phyloP scores from a whole-genome alignment of 2,329 filamentous ascomycete species.

The Ustulina deusta region DNA sequence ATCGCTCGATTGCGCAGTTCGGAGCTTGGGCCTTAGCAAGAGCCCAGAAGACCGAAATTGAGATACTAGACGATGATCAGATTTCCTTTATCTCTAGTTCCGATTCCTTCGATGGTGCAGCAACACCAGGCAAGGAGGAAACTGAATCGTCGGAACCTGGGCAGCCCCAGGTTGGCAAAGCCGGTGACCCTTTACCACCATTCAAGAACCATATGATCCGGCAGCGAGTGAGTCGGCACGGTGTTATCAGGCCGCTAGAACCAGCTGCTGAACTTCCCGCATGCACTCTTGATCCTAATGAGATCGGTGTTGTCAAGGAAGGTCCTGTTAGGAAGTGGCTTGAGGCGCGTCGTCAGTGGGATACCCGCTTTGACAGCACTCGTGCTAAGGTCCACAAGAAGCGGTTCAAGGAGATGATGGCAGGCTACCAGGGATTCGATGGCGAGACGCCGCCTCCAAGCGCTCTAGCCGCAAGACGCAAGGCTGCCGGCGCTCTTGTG shows the following conservation, averaged over 20 bases:
- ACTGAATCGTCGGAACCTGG: conserved; percentile 21
- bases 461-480: conserved; percentile 79
- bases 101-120: conserved; percentile 54
- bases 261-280: conserved; percentile 72
- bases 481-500: conserved; percentile 59
- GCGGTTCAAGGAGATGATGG: conserved; percentile 77
- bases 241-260: conserved; percentile 76
- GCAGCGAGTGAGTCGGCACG: conserved; percentile 84
- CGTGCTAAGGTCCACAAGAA: conserved; percentile 79
- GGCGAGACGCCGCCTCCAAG: conserved; percentile 86
- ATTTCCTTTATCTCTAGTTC: conserved; percentile 79
- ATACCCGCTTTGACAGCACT: conserved; percentile 75
- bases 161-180: conserved; percentile 75
- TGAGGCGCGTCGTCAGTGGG: conserved; percentile 76
- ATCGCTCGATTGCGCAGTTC: conserved; percentile 90
- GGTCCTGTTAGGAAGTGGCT: conserved; percentile 88
- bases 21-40: conserved; percentile 89
- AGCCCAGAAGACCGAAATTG: conserved; percentile 82
- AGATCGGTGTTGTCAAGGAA: conserved; percentile 84
- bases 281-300: conserved; percentile 70
- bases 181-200: conserved; percentile 82
- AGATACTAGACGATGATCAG: conserved; percentile 82
- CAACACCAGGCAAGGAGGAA: conserved; percentile 43
- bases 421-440: conserved; percentile 76
- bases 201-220: conserved; percentile 93